phyloP scores from a whole-genome alignment of 495 filamentous ascomycete species.

The Podospora pseudocomata region DNA sequence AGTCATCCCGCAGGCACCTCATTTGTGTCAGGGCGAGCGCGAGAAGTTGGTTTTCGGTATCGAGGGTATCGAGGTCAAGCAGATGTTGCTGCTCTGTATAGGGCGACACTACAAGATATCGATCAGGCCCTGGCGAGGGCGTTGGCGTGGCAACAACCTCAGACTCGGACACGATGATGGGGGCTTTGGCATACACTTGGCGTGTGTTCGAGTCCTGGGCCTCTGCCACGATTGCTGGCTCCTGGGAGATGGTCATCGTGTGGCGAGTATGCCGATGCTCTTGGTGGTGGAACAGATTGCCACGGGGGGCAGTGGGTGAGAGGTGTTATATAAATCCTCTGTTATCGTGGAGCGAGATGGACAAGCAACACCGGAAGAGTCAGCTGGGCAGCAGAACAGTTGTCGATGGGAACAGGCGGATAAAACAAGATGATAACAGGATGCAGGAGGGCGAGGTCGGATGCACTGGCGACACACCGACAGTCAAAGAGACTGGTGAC shows the following conservation, averaged over 20 bases:
- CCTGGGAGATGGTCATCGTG: slow-evolving; percentile 24
- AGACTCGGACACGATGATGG: slow-evolving; percentile 12
- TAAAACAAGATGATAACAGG: neutral
- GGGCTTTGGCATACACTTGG: slow-evolving; percentile 10
- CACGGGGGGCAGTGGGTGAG: neutral
- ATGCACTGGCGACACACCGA: slow-evolving; percentile 11
- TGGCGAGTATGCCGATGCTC: neutral
- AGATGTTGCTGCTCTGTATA: slow-evolving; percentile 66
- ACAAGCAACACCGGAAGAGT: too few relatives aligned
- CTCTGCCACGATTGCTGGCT: slow-evolving; percentile 14
- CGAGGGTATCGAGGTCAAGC: slow-evolving; percentile 63
- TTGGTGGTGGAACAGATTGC: neutral
- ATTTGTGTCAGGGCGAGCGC: slow-evolving; percentile 64
- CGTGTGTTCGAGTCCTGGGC: slow-evolving; percentile 4
- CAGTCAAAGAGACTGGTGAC: slow-evolving; percentile 18
- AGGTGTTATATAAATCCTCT: neutral
- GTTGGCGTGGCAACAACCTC: neutral
- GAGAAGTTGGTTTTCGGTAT: slow-evolving; percentile 61
- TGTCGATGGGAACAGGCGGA: neutral
- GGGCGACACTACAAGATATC: slow-evolving; percentile 64
- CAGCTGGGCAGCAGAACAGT: neutral
- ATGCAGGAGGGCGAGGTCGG: slow-evolving; percentile 12
- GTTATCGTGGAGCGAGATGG: neutral
- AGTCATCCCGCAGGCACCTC: slow-evolving; percentile 59
- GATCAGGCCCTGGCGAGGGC: slow-evolving; percentile 4